phyloP scores from a whole-genome alignment of 2,329 filamentous ascomycete genomes.

The Tricladium varicosporioides region DNA sequence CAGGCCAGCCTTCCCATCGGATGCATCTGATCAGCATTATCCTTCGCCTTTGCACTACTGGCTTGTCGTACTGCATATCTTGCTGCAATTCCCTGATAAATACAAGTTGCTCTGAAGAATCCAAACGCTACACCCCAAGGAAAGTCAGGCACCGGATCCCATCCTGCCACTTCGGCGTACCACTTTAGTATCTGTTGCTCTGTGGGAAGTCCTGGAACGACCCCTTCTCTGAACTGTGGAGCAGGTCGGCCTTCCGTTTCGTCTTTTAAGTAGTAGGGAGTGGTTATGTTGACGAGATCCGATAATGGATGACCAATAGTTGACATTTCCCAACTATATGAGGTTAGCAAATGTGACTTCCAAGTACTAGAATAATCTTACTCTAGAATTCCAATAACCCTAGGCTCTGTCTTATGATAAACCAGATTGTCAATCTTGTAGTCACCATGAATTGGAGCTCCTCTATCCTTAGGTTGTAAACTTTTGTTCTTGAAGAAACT shows the following conservation, averaged over 20 bases:
- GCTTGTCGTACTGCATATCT: constrained; percentile 82
- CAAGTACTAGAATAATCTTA: constrained; percentile 42
- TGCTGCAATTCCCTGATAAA: constrained; percentile 88
- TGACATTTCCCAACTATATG: constrained; percentile 84
- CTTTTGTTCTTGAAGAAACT: constrained; percentile 69
- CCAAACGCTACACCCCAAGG: constrained; percentile 62
- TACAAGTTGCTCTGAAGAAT: constrained; percentile 59
- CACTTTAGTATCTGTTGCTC: constrained; percentile 58
- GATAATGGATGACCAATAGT: constrained; percentile 95
- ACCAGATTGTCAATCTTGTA: constrained; percentile 93
- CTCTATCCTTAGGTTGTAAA: constrained; percentile 73
- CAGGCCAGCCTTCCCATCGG: constrained; percentile 79
- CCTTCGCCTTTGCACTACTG: constrained; percentile 76
- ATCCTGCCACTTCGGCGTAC: constrained; percentile 69
- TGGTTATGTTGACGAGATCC: constrained; percentile 78
- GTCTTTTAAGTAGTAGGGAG: constrained; percentile 40
- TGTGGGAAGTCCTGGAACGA: constrained; percentile 50
- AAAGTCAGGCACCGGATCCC: constrained; percentile 64
- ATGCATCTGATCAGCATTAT: constrained; percentile 66
- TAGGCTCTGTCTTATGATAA: constrained; percentile 84
- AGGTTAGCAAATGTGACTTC: constrained; percentile 1
- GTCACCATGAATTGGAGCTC: constrained; percentile 85
- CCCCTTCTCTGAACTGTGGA: constrained; percentile 43
- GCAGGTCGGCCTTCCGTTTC: constrained; percentile 34
- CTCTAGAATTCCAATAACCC: constrained; percentile 91